Evolutionary conservation across 148 eudicot genomes (phyloP).

Genomic region (Rhododendron vialii): DNA sequence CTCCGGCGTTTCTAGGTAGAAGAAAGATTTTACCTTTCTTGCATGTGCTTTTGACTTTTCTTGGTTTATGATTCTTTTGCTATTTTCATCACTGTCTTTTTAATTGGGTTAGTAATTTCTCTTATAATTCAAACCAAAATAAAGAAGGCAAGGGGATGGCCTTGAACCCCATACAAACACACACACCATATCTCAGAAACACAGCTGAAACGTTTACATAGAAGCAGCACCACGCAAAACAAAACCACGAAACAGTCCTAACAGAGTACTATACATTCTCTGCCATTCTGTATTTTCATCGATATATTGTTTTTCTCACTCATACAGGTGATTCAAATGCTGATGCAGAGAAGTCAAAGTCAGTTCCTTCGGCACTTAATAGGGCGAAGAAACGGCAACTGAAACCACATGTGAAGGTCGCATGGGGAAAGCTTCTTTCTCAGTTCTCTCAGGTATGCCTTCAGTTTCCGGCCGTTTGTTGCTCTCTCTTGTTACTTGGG

Average conservation of each 20-base stretch:
- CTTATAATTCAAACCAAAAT: neutral
- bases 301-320: neutral
- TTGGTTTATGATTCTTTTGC: neutral
- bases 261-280: neutral
- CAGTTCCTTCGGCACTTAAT: slow-evolving; percentile 23
- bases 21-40: slow-evolving; percentile 5
- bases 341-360: slow-evolving; percentile 45
- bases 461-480: neutral
- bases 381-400: slow-evolving; percentile 45
- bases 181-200: neutral
- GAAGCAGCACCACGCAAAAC: neutral
- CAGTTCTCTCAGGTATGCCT: slow-evolving; percentile 72
- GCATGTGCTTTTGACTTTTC: slow-evolving; percentile 16
- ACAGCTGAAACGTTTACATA: neutral
- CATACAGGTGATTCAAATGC: slow-evolving; percentile 29
- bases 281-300: neutral
- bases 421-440: slow-evolving; percentile 91
- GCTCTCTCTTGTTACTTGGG: neutral
- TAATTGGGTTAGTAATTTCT: neutral
- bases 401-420: slow-evolving; percentile 34
- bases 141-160: neutral
- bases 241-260: neutral
- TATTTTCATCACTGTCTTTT: neutral
- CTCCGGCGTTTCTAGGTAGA: slow-evolving; percentile 17
- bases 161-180: too few species aligned